A percentile compares a stretch with the other conserved stretches of the same genome.
phyloP scores from a whole-genome alignment of 805 yeast species.

The Candida pini region DNA sequence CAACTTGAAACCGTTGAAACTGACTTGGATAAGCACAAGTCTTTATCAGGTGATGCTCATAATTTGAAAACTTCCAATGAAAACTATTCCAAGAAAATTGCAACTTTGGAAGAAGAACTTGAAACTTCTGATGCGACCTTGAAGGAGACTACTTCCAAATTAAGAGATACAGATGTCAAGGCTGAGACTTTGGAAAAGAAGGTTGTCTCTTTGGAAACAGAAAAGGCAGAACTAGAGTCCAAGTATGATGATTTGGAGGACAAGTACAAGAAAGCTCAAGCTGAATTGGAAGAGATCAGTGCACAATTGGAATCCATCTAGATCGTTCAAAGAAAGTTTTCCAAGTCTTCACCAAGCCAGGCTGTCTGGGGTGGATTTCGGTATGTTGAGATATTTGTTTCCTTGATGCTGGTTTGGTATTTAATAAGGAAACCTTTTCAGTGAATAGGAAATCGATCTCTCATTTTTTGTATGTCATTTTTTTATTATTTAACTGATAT shows the following conservation, averaged over 20 bases:
- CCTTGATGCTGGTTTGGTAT: constrained; percentile 14
- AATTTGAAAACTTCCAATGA: constrained; percentile 87
- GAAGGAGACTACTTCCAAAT: constrained; percentile 88
- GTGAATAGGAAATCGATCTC: constrained; percentile 1
- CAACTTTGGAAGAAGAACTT: constrained; percentile 82
- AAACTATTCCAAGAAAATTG: constrained; percentile 82
- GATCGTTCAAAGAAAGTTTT: constrained; percentile 6
- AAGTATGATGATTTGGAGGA: constrained; percentile 83
- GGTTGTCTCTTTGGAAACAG: constrained; percentile 86
- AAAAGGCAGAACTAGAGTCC: constrained; percentile 86
- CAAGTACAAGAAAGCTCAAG: constrained; percentile 78
- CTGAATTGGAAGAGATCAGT: constrained; percentile 94
- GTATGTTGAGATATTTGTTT: constrained; percentile 9
- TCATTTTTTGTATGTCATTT: constrained; percentile 1
- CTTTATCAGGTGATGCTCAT: constrained; percentile 85
- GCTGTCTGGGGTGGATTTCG: constrained; percentile 1
- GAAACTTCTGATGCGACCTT: constrained; percentile 87
- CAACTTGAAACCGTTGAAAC: constrained; percentile 74
- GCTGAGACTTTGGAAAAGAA: constrained; percentile 95
- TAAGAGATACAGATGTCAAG: constrained; percentile 92
- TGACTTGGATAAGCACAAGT: constrained; percentile 70
- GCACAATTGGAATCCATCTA: constrained; percentile 84
- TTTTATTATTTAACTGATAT: too few species aligned
- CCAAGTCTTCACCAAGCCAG: background rate
- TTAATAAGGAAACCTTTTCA: constrained; percentile 11